Evolutionary conservation across 1,139 yeast species (phyloP), one percentile per base, ranked within the genome.

Genomic region (Yamadazyma dushanensis): DNA sequence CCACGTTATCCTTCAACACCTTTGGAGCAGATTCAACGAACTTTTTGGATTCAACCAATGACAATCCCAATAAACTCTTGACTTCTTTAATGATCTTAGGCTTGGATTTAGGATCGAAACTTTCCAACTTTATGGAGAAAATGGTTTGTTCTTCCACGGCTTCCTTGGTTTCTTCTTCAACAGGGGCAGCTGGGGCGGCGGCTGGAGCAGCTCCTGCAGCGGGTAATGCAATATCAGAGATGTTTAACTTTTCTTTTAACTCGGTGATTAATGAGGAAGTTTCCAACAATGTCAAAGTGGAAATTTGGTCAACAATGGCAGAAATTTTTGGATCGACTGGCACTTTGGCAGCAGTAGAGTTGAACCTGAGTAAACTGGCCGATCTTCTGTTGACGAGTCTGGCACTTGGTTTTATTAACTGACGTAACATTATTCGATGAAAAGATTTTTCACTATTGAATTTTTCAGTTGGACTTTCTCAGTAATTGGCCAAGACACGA

Each of bases 61-160:
- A 88, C 57, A 92, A 76, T 8, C 97, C 97, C 56, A 92, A 76
- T 61, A 92, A 73, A 44, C 85, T 77, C 76, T 92, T 92, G 52
- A 92, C 95, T 70, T 92, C 98, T 74, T 92, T 92, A 63, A 92
- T 94, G 60, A 92, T 80, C 83, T 92, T 92, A 47, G 99, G 97
- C 76, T 92, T 92, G 41, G 96, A 70, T 70, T 90, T 89, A 44
- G 97, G 80, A 55, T 92, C 99, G 53, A 92, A 90, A 28, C 94
- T 78, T 63, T 92, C 97, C 54, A 92, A 80, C 68, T 90, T 94
- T 60, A 92, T 71, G 53, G 87, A 74, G 73, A 92, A 94, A 51
- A 94, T 87, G 49, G 96, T 87, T 77, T 92, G 86, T 68, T 90
- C 98, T 67, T 88, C 95, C 35, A 76, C 84, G 41, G 74, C 88